Conservation (phyloP, 2,329 filamentous ascomycete genomes). For the Cladosporium velox region DNA sequence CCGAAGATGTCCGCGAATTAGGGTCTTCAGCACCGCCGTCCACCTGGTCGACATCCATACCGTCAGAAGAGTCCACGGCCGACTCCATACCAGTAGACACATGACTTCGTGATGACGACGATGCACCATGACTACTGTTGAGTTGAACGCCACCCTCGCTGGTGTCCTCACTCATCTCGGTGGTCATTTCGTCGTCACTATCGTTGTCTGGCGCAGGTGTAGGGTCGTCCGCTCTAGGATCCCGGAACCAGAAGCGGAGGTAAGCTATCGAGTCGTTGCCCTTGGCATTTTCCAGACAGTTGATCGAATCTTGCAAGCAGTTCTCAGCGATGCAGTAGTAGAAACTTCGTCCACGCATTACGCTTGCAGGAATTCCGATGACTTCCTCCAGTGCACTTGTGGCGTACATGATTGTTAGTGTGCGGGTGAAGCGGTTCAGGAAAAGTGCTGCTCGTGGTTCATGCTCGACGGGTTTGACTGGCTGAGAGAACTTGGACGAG, state of each 20-base stretch:
- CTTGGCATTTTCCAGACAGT: constrained; percentile 81
- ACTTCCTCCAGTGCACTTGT: constrained; percentile 76
- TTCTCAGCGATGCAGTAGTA: constrained; percentile 83
- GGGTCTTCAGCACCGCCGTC: constrained; percentile 21
- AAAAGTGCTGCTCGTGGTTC: constrained; percentile 84
- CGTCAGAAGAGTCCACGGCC: constrained; percentile 5
- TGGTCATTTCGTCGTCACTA: constrained; percentile 50
- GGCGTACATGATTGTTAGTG: constrained; percentile 81
- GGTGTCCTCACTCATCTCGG: constrained; percentile 51
- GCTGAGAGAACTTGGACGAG: constrained; percentile 72
- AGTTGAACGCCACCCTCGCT: constrained; percentile 53
- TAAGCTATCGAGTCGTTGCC: constrained; percentile 90
- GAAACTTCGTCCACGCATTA: constrained; percentile 76
- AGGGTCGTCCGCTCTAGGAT: constrained; percentile 61
- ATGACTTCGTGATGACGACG: constrained; percentile 12
- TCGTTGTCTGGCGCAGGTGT: constrained; percentile 40
- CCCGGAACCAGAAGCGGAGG: constrained; percentile 79
- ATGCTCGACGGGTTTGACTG: constrained; percentile 57
- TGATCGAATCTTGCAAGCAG: constrained; percentile 73
- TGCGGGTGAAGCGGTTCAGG: constrained; percentile 81
- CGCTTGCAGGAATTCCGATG: constrained; percentile 68
- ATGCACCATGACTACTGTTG: constrained; percentile 35
- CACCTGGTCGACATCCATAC: constrained; percentile 23
- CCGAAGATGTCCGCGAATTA: constrained; percentile 47
- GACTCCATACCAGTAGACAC: constrained; percentile 33